Evolutionary conservation across 148 eudicot genomes (phyloP).

Genomic region (Linanthus parryae): DNA sequence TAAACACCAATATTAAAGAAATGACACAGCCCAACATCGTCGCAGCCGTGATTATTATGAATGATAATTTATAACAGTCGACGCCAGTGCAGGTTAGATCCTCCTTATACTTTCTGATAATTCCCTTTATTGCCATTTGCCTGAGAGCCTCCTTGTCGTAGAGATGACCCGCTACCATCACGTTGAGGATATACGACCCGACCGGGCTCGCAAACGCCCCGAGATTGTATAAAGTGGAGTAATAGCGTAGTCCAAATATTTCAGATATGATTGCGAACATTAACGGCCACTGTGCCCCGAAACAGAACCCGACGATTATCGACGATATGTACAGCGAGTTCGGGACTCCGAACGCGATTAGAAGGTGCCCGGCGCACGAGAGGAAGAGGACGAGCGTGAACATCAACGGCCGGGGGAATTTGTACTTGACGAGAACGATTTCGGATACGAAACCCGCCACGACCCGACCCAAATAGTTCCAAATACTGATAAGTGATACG

Average conservation of each 20-base stretch:
- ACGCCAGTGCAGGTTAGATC: conserved; percentile 22
- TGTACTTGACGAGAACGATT: conserved; percentile 30
- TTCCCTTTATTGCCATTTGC: conserved; percentile 17
- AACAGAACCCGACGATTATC: conserved; percentile 21
- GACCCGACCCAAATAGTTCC: conserved; percentile 44
- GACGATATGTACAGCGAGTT: conserved; percentile 23
- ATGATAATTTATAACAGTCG: conserved; percentile 19
- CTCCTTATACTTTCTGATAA: too few species aligned
- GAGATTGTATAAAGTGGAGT: conserved; percentile 24
- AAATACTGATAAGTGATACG: conserved; percentile 46
- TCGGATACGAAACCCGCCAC: conserved; percentile 40
- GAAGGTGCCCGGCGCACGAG: conserved; percentile 34
- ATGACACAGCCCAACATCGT: conserved; percentile 21
- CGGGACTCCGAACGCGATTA: conserved; percentile 20
- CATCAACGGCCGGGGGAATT: conserved; percentile 46
- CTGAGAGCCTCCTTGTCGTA: conserved; percentile 27
- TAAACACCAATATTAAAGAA: conserved; percentile 25
- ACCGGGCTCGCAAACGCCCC: conserved; percentile 27
- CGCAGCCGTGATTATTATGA: conserved; percentile 14
- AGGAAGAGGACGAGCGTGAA: conserved; percentile 34
- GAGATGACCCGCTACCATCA: conserved; percentile 14
- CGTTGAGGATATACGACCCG: conserved; percentile 28
- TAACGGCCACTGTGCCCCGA: conserved; percentile 23
- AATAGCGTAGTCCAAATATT: conserved; percentile 27
- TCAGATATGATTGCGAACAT: conserved; percentile 27